Base-by-base conservation (phyloP, 2,329 filamentous ascomycete genomes). In the Neonectria neomacrospora region DNA sequence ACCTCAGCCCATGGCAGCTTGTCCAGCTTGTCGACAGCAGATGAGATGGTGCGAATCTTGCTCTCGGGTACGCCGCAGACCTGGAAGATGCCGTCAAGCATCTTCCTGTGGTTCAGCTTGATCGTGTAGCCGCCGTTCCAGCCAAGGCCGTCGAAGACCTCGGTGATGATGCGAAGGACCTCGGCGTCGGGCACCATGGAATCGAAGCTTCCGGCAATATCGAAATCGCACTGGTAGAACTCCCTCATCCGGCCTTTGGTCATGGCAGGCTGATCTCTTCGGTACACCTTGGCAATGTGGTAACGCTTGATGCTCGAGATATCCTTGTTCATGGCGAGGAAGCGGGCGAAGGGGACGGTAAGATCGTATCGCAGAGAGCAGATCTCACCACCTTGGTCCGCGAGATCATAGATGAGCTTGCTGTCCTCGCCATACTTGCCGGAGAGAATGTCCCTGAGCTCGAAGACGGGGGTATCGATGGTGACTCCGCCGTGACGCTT, bases 141-240 rank as follows among this genome's bases (percentile, higher is more conserved):
- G 20, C 90, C 91, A 37, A 97, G 83, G 51, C 87, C 87, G 70
- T 95, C 88, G 74, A 97, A 97, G 42, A 97, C 91, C 76, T 97
- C 94, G 72, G 88, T 89, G 59, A 92, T 88, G 69, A 97, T 94
- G 61, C 91, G 87, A 71, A 98, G 81, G 63, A 97, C 91, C 81
- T 97, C 94, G 39, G 94, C 92, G 75, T 97, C 95, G 60, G 94
- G 93, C 26, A 97, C 86, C 94, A 97, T 97, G 57, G 92, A 81
- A 76, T 97, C 95, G 81, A 93, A 96, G 44, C 82, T 83, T 65
- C 94, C 94, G 12, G 94, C 94, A 80, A 97, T 95, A 77, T 97
- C 94, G 75, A 97, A 96, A 80, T 98, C 95, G 82, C 94, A 97
- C 80, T 97, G 94, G 82, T 96, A 97, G 80, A 97, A 97, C 80